Base-by-base conservation (phyloP, 306 rosid species). In the Casuarina glauca region DNA sequence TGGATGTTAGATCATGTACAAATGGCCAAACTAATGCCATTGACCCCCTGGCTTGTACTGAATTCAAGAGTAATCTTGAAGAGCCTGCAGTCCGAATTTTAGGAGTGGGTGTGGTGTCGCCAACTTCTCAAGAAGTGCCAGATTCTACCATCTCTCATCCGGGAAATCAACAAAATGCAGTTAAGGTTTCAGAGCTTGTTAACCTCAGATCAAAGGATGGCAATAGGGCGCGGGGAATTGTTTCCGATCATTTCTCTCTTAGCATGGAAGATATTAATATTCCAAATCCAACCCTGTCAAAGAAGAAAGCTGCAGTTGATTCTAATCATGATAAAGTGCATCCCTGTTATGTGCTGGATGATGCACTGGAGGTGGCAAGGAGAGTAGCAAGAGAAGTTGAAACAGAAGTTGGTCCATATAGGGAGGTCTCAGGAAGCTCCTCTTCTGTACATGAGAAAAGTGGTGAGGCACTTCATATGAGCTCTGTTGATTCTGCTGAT, bases 361-460 rank as follows among this genome's bases (percentile, higher is more conserved):
- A 80, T 75, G 77, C 69, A 15, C 68, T 78, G 39, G 83, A 74
- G 26, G 55, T 71, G 69, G 80, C 86, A 58, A 76, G 52, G 20
- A 62, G 64, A 52, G 80, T 75, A 67, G 79, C 85, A 46, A 78
- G 74, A 69, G 85, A 78, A 20, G 73, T 68, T 46, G 76, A 73
- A 67, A 74, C 64, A 64, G 86, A 82, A 51, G 74, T 73, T 52
- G 70, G 70, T 17, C 16, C 49, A 17, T 66, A 41, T 66, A 41
- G 70, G 49, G 86, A 74, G 72, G 77, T 76, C 39, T 74, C 80
- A 45, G 72, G 78, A 44, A 82, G 81, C 78, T 76, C 84, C 61
- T 81, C 81, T 36, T 76, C 84, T 68, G 64, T 41, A 17, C 63
- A 74, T 38, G 82, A 73, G 50, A 78, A 78, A 78, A 78, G 63